A percentile compares a stretch with the other conserved stretches of the same genome.
Conservation (phyloP, 805 yeast genomes). For the Starmerella floris region DNA sequence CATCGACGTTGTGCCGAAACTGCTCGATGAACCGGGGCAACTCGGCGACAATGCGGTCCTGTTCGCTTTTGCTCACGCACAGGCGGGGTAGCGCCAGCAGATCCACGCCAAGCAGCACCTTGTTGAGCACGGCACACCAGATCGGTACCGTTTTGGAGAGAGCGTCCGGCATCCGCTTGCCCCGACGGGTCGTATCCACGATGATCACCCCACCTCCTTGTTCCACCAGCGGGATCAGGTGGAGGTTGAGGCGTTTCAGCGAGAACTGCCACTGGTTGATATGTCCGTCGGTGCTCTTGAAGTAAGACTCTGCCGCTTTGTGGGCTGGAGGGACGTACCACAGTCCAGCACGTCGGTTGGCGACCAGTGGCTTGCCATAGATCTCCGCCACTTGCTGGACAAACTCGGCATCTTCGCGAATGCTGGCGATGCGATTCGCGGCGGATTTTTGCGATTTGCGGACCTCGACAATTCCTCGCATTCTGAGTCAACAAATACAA, state of each 20-base stretch:
- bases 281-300: slow-evolving; percentile 89
- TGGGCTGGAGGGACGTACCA: slow-evolving; percentile 56
- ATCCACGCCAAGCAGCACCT: slow-evolving; percentile 35
- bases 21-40: slow-evolving; percentile 40
- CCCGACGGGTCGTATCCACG: slow-evolving; percentile 77
- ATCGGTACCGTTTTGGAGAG: slow-evolving; percentile 77
- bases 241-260: slow-evolving; percentile 58
- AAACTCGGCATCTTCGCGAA: slow-evolving; percentile 46
- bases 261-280: slow-evolving; percentile 69
- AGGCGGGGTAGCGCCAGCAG: slow-evolving; percentile 35
- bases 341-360: slow-evolving; percentile 76
- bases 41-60: slow-evolving; percentile 34
- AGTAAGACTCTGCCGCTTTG: slow-evolving; percentile 44
- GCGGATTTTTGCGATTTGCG: slow-evolving; percentile 28
- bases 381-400: slow-evolving; percentile 32
- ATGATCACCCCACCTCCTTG: slow-evolving; percentile 36
- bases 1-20: slow-evolving; percentile 32
- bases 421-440: slow-evolving; percentile 53
- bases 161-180: slow-evolving; percentile 77
- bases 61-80: slow-evolving; percentile 48
- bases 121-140: slow-evolving; percentile 75
- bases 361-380: slow-evolving; percentile 30
- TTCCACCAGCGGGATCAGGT: slow-evolving; percentile 41
- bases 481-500: no score
- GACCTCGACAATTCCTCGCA: no score